Base-by-base conservation (phyloP, 2,329 filamentous ascomycete species). In the Colletotrichum sp. region DNA sequence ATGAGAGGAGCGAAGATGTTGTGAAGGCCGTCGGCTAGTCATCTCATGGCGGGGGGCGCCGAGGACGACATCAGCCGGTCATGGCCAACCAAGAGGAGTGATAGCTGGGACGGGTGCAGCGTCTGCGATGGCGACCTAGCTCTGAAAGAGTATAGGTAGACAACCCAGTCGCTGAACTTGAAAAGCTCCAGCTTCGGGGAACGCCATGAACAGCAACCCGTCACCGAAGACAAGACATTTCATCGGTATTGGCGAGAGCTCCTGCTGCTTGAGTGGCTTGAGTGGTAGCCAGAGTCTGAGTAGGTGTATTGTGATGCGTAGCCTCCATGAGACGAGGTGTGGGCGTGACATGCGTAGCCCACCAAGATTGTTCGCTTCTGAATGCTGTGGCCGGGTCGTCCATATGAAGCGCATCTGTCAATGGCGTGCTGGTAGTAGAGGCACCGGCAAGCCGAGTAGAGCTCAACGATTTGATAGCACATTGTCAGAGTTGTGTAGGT, bases 381-480 rank as follows among this genome's bases (percentile, higher is more conserved):
- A 73, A 96, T 87, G 61, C 81, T 80, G 82, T 98, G 96, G 63
- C 93, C 93, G 66, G 92, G 91, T 75, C 94, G 92, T 76, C 94
- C 94, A 83, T 95, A 95, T 43, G 92, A 89, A 65, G 92, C 89
- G 83, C 96, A 98, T 76, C 94, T 94, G 82, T 98, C 96, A 80
- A 98, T 90, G 64, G 95, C 93, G 84, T 98, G 96, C 82, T 93
- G 90, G 88, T 96, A 95, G 89, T 98, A 98, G 80, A 96, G 90
- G 86, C 96, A 98, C 78, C 93, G 91, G 89, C 96, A 98, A 72
- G 94, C 95, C 71, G 95, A 93, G 88, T 96, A 98, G 75, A 95
- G 90, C 85, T 98, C 96, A 80, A 96, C 89, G 77, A 98, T 86
- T 86, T 96, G 95, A 82, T 95, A 96, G 83, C 96, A 98, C 96